A percentile compares a stretch with the other conserved stretches of the same genome.
Conservation (phyloP, 345 rosid genomes). For the Populus deltoides region DNA sequence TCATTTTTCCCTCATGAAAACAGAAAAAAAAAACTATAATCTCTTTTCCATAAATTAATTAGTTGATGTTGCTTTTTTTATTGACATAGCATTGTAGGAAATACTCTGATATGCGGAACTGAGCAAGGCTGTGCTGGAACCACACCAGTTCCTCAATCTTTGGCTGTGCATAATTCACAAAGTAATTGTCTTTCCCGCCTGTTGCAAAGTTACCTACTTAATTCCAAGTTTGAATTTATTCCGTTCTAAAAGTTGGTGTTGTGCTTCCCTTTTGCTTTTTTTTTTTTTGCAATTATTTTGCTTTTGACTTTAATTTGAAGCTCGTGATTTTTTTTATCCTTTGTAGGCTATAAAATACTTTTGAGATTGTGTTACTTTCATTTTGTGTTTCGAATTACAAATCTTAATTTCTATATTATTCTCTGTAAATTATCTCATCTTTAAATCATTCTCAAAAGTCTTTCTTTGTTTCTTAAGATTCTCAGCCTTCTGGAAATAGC, state of each 20-base stretch:
- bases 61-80: background rate
- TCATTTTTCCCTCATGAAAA: constrained; percentile 10
- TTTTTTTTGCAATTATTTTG: background rate
- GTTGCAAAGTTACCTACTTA: background rate
- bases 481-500: constrained; percentile 40
- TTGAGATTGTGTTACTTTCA: background rate
- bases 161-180: constrained; percentile 47
- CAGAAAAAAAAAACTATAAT: background rate
- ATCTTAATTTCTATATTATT: background rate
- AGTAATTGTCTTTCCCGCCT: constrained; percentile 36
- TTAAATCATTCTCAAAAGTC: constrained; percentile 16
- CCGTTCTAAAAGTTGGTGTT: background rate
- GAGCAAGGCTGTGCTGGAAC: constrained; percentile 65
- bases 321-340: constrained; percentile 9
- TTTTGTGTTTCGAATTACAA: background rate
- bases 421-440: background rate
- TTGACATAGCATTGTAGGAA: constrained; percentile 67
- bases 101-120: constrained; percentile 72
- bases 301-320: constrained; percentile 12
- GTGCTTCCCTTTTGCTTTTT: background rate
- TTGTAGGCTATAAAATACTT: background rate
- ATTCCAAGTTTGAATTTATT: constrained; percentile 16
- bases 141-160: constrained; percentile 44
- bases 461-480: constrained; percentile 34
- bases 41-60: background rate